Percentiles rank a stretch among this genome's conserved stretches.
phyloP scores from a whole-genome alignment of 306 rosid genomes.

The Inga leiocalycina region DNA sequence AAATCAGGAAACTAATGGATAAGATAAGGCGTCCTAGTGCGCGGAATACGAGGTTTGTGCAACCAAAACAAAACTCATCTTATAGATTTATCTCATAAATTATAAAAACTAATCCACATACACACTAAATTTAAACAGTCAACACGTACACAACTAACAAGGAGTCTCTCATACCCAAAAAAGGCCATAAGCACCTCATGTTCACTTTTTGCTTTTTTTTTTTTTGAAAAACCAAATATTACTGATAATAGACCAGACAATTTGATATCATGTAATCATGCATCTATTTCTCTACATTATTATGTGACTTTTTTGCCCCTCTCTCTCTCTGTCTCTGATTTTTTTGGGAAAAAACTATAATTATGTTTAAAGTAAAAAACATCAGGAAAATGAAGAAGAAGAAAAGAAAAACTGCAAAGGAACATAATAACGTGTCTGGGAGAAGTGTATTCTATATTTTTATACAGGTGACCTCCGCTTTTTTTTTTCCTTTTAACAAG shows the following conservation, averaged over 20 bases:
- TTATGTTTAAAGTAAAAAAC: too few species aligned
- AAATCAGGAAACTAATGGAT: background rate
- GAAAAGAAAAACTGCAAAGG: background rate
- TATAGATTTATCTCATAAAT: too few species aligned
- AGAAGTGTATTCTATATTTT: too few species aligned
- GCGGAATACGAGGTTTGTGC: too few species aligned
- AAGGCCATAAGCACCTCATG: background rate
- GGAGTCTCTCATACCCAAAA: background rate
- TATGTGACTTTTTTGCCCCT: background rate
- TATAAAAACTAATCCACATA: too few species aligned
- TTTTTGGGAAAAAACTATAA: too few species aligned
- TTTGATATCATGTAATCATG: background rate
- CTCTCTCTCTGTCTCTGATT: background rate
- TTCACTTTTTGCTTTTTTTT: background rate
- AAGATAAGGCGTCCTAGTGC: background rate
- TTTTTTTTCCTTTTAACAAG: background rate
- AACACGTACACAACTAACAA: background rate
- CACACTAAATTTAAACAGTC: too few species aligned
- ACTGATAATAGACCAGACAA: background rate
- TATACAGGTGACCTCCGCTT: too few species aligned
- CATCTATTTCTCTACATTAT: background rate
- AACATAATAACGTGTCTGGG: too few species aligned
- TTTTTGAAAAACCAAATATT: too few species aligned
- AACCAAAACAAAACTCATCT: too few species aligned
- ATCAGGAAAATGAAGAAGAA: background rate